These are phyloP conservation scores for Leishmania martiniquensis DNA, from an alignment of 208 protist genomes.

Conservation along the genomic window DNA sequence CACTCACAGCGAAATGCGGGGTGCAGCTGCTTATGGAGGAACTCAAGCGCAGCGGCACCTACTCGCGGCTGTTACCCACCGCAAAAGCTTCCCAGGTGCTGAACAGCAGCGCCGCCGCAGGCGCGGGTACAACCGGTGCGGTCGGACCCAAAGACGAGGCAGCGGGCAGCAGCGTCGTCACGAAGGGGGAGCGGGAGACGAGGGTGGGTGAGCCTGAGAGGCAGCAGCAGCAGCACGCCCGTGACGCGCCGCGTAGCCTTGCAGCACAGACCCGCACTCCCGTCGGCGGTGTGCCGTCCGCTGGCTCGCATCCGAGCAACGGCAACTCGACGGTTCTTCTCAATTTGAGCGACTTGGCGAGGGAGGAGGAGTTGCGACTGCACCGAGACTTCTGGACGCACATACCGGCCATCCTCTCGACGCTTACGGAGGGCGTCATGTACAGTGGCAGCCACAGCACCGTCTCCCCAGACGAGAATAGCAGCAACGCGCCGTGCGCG, in stretches of 20 bases:
- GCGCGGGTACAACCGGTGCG: too few relatives aligned
- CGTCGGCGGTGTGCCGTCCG: background rate
- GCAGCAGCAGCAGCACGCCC: slow-evolving; percentile 7
- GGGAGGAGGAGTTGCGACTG: slow-evolving; percentile 29
- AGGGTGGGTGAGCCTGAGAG: background rate
- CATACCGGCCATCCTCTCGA: slow-evolving; percentile 37
- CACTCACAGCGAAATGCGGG: slow-evolving; percentile 12
- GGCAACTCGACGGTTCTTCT: background rate
- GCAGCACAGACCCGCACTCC: background rate
- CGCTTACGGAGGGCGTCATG: slow-evolving; percentile 37
- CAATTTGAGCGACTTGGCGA: slow-evolving; percentile 23
- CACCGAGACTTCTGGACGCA: slow-evolving; percentile 48
- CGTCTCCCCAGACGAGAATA: background rate
- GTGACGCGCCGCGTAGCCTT: background rate
- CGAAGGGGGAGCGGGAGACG: background rate
- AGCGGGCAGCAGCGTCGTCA: background rate
- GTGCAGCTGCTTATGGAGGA: slow-evolving; percentile 30
- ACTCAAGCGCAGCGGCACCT: slow-evolving; percentile 28
- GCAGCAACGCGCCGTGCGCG: background rate
- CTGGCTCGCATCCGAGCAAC: background rate
- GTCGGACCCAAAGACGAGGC: background rate
- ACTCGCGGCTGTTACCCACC: slow-evolving; percentile 16
- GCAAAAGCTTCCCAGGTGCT: background rate
- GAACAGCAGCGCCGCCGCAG: background rate
- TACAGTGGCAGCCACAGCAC: slow-evolving; percentile 16